Base-by-base conservation (phyloP, 768 basidiomycete genomes). In the Podaxis sp. region DNA sequence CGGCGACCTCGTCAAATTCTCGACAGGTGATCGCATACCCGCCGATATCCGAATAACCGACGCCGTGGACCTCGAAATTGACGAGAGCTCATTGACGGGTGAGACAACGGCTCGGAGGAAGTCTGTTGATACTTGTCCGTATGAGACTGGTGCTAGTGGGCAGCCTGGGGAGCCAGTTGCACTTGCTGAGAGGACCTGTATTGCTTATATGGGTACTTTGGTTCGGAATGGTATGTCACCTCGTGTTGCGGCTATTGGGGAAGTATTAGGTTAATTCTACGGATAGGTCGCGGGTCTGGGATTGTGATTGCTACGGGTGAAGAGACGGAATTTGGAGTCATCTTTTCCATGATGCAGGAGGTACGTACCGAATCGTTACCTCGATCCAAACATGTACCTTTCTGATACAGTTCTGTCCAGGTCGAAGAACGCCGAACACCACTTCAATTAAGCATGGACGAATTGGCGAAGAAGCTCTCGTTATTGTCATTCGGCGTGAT, bases 311-410 rank as follows among this genome's bases (percentile, higher is more conserved):
- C 95, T 1, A 82, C 85, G 48, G 93, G 96, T 1, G 80, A 84
- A 11, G 85, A 90, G 63, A 96, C 93, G 0, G 95, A 98, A 69
- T 96, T 98, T 72, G 95, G 95, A 25, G 87, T 96, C 59, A 93
- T 98, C 62, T 98, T 98, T 70, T 87, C 90, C 13, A 96, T 97
- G 93, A 93, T 98, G 93, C 94, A 97, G 73, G 94, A 97, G 70
- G 94, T 94, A 63, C 46, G 74, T 32, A 9, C 1, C 32, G 32
- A 9, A 32, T 32, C 1, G 9, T 32, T 32, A 9, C 2, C 32
- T 2, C 7, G 32, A 7, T 9, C 32, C 32, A 2, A 32, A 7
- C 32, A 9, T 9, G 32, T 32, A 9, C 1, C 9, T 55, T 18
- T 23, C 16, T 27, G 61, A 27, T 61, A 44, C 57, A 46, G 9